phyloP scores from a whole-genome alignment of 1,284 basidiomycete species.

The Wallemia mellicola region DNA sequence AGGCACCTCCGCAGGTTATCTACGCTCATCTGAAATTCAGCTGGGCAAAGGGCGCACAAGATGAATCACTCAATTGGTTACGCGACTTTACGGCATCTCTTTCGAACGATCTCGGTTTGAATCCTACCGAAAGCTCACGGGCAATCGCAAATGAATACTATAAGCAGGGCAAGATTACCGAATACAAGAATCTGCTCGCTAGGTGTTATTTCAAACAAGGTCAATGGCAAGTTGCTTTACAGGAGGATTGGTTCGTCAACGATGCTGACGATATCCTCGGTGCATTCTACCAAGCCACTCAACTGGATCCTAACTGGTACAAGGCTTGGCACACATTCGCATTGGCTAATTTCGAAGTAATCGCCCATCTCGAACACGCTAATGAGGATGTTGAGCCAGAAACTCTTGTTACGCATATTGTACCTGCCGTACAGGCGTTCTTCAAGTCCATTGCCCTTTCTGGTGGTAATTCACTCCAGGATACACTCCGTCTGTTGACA shows the following conservation, averaged over 20 bases:
- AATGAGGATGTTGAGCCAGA: slow-evolving; percentile 35
- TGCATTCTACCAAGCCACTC: slow-evolving; percentile 63
- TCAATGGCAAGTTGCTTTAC: slow-evolving; percentile 65
- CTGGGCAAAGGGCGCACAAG: slow-evolving; percentile 60
- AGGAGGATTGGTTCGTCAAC: slow-evolving; percentile 46
- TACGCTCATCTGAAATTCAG: slow-evolving; percentile 91
- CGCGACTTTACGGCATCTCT: slow-evolving; percentile 54
- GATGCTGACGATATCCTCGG: slow-evolving; percentile 53
- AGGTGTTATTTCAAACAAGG: slow-evolving; percentile 92
- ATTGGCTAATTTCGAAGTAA: slow-evolving; percentile 80
- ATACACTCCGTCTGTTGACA: slow-evolving; percentile 72
- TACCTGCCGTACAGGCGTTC: slow-evolving; percentile 86
- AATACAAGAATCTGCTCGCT: slow-evolving; percentile 64
- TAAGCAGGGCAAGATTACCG: slow-evolving; percentile 31
- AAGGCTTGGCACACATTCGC: slow-evolving; percentile 99
- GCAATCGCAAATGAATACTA: slow-evolving; percentile 16
- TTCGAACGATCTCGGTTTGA: slow-evolving; percentile 38
- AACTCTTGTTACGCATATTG: slow-evolving; percentile 54
- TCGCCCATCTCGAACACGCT: slow-evolving; percentile 46
- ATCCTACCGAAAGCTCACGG: slow-evolving; percentile 20
- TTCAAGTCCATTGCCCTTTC: slow-evolving; percentile 79
- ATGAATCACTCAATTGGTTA: slow-evolving; percentile 58
- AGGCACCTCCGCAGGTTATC: slow-evolving; percentile 81
- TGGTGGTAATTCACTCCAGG: slow-evolving; percentile 75
- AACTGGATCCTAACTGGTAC: slow-evolving; percentile 82